Base-by-base conservation (phyloP, 129 eudicot genomes). In the Deinandra increscens region DNA sequence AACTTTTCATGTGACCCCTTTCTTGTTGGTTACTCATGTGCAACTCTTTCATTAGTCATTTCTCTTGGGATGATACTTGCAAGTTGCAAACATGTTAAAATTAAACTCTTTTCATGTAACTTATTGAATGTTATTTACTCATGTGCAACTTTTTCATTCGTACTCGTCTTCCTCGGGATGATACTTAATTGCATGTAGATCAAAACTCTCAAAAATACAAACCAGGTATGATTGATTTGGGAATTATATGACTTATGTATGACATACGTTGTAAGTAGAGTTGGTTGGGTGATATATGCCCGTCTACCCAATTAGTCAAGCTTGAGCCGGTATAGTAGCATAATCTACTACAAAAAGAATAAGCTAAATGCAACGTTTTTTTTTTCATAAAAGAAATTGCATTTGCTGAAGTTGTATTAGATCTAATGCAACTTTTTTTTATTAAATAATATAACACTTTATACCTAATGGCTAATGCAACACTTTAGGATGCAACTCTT, bases 11-110 rank as follows among this genome's bases (percentile, higher is more conserved):
- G 78, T 73, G 71, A 50, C 64, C 62, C 45, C 48, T 61, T 61
- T 51, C 77, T 72, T 72, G 31, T 38, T 61, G 15, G 33, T 36
- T 61, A 72, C 77, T 72, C 77, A 34, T 72, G 56, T 58, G 75
- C 43, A 58, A 56, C 67, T 41, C 63, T 56, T 56, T 26, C 39
- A 23, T 56, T 56, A 7, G 9, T 26, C 63, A 56, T 3, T 56
- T 26, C 18, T 56, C 63, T 56, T 54, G 60, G 60, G 60, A 54
- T 54, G 14, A 54, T 54, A 54, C n/a, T 20, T 54, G 60, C 31
- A 26, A 36, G 7, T 36, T 36, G 39, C 39, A 26, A n/a, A 56
- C 63, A 56, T 56, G 63, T 11, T 56, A 17, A 56, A 23, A 29
- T 56, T 26, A 7, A 56, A 56, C 63, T 56, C 18, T 26, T 23